phyloP scores from a whole-genome alignment of 1,284 basidiomycete genomes.

The Malassezia cuniculi region DNA sequence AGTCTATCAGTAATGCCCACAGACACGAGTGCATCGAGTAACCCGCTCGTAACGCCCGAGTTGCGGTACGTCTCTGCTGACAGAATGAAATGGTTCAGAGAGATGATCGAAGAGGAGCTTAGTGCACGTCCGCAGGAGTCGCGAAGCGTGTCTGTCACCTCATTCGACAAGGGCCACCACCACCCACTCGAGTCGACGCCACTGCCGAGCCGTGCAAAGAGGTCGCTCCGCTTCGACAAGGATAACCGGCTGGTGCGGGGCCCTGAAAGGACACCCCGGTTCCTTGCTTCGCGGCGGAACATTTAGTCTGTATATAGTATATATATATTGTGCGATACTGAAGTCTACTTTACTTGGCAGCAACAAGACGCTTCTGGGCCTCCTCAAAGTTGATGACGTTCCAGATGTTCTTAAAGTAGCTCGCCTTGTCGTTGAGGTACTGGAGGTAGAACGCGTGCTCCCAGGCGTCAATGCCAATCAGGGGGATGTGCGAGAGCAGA shows the following conservation, averaged over 20 bases:
- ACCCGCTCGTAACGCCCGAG: constrained; percentile 10
- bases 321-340: too few relatives aligned
- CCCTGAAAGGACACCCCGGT: background rate
- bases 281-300: background rate
- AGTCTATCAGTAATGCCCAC: too few relatives aligned
- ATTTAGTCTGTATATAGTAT: background rate
- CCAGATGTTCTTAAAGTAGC: constrained; percentile 45
- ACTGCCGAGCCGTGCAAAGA: too few relatives aligned
- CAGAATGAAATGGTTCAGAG: constrained; percentile 11
- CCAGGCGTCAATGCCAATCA: constrained; percentile 44
- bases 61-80: constrained; percentile 4
- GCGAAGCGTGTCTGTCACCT: too few relatives aligned
- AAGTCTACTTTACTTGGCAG: constrained; percentile 29
- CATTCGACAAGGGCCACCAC: too few relatives aligned
- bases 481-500: constrained; percentile 34
- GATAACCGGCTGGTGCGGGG: constrained; percentile 4
- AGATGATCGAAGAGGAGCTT: constrained; percentile 5
- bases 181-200: too few relatives aligned
- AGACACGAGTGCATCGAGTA: too few relatives aligned
- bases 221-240: constrained; percentile 5
- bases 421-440: constrained; percentile 43
- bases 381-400: constrained; percentile 44
- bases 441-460: constrained; percentile 44
- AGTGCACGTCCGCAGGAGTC: too few relatives aligned
- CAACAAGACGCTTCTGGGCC: constrained; percentile 39